A percentile compares a stretch with the other conserved stretches of the same genome.
These are phyloP conservation scores for Myxozyma monticola DNA, from an alignment of 805 yeast genomes.

Conservation along the genomic window DNA sequence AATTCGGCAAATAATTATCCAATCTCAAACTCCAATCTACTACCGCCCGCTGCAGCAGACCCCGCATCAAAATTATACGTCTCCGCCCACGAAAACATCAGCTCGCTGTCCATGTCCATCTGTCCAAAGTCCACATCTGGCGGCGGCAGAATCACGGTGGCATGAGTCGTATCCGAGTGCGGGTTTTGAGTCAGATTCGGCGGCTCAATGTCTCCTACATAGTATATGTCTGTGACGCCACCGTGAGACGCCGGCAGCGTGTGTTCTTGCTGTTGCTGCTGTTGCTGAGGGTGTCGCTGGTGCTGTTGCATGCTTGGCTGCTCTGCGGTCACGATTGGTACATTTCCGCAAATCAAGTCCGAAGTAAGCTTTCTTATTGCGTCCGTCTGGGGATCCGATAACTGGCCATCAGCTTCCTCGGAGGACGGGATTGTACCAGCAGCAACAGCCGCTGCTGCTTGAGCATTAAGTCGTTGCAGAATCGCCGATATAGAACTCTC, in stretches of 20 bases:
- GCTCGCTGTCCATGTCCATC: conserved; percentile 16
- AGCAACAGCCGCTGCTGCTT: background rate
- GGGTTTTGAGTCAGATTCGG: conserved; percentile 8
- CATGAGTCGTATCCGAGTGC: conserved; percentile 12
- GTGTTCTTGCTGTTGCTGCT: conserved; percentile 3
- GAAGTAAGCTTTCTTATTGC: conserved; percentile 11
- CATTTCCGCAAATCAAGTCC: conserved; percentile 14
- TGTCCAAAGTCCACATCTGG: conserved; percentile 13
- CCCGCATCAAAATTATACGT: no score
- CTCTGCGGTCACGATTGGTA: conserved; percentile 9
- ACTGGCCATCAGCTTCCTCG: background rate
- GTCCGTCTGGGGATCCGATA: background rate
- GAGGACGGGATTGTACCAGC: background rate
- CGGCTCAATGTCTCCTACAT: conserved; percentile 1
- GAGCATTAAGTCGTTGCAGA: background rate
- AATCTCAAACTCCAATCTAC: no score
- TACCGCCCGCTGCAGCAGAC: no score
- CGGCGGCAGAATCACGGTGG: conserved; percentile 15
- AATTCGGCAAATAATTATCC: no score
- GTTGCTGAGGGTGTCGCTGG: conserved; percentile 18
- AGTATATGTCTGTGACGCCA: conserved; percentile 6
- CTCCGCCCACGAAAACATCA: conserved; percentile 19
- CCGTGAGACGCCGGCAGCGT: background rate
- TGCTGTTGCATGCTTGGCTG: conserved; percentile 15
- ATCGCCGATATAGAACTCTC: background rate